Evolutionary conservation across 1,139 yeast genomes (phyloP).

Genomic region (Blastobotrys buckinghamii): DNA sequence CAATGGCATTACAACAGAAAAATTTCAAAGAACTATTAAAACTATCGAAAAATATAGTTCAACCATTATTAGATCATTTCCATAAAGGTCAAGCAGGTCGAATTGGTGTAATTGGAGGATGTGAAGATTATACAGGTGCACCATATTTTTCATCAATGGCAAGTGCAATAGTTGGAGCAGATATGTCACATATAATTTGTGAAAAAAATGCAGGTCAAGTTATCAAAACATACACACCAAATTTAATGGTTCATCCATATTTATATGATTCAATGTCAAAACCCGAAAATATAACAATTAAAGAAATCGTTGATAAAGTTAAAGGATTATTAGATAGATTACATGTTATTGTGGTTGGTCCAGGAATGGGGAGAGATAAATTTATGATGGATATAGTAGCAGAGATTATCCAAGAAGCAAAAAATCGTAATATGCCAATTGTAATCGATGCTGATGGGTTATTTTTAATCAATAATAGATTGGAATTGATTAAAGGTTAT

Average conservation of each 20-base stretch:
- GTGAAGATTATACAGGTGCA: constrained; percentile 91
- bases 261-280: constrained; percentile 36
- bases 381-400: constrained; percentile 58
- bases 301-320: constrained; percentile 52
- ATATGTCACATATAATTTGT: constrained; percentile 81
- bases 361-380: constrained; percentile 85
- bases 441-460: constrained; percentile 90
- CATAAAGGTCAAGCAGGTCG: constrained; percentile 95
- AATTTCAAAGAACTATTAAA: constrained; percentile 16
- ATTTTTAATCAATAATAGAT: constrained; percentile 51
- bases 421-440: constrained; percentile 51
- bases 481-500: constrained; percentile 47
- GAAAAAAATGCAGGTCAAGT: constrained; percentile 71
- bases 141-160: constrained; percentile 88
- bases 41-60: constrained; percentile 51
- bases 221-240: constrained; percentile 85
- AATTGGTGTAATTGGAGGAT: constrained; percentile 85
- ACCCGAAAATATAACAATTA: constrained; percentile 20
- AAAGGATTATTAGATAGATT: constrained; percentile 51
- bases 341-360: constrained; percentile 84
- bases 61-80: constrained; percentile 66
- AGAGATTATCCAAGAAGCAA: constrained; percentile 52
- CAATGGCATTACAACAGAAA: background rate
- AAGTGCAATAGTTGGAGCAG: constrained; percentile 80
- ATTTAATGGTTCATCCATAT: constrained; percentile 94